A percentile compares a stretch with the other conserved stretches of the same genome.
These are phyloP conservation scores for Orbilia oligospora DNA, from an alignment of 2,329 filamentous ascomycete species.

Conservation along the genomic window DNA sequence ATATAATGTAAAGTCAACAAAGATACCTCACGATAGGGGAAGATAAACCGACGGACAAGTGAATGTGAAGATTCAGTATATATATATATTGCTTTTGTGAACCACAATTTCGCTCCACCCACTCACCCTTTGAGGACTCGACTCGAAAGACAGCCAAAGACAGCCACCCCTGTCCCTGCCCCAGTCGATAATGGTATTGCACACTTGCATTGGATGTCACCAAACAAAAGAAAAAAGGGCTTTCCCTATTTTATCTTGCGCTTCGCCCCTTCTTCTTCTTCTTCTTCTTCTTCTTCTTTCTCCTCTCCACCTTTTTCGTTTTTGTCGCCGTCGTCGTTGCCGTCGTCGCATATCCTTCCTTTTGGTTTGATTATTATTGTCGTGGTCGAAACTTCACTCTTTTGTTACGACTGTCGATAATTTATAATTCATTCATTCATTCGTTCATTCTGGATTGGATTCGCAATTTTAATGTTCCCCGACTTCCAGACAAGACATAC, in stretches of 20 bases:
- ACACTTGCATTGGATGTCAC: not conserved
- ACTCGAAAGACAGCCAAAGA: too few relatives aligned
- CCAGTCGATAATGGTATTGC: not conserved
- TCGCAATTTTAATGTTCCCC: constrained; percentile 19
- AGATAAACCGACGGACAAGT: not conserved
- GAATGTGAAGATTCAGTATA: too few relatives aligned
- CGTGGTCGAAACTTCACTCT: constrained; percentile 28
- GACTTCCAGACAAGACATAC: too few relatives aligned
- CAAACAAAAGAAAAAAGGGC: not conserved
- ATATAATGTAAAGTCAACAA: too few relatives aligned
- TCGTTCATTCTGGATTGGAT: not conserved
- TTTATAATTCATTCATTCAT: constrained; percentile 13
- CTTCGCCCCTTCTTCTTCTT: constrained; percentile 12
- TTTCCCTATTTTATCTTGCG: constrained; percentile 38
- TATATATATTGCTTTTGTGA: not conserved
- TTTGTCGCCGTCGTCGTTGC: not conserved
- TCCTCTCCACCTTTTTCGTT: not conserved
- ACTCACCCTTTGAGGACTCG: not conserved
- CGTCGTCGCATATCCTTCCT: constrained; percentile 12
- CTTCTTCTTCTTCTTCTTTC: constrained; percentile 3
- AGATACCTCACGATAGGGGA: not conserved
- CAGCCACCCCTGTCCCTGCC: constrained; percentile 4
- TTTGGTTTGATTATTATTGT: not conserved
- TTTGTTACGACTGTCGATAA: constrained; percentile 19
- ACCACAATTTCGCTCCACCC: not conserved